Conservation (phyloP, 2,329 filamentous ascomycete genomes). For the Beauveria varroae region DNA sequence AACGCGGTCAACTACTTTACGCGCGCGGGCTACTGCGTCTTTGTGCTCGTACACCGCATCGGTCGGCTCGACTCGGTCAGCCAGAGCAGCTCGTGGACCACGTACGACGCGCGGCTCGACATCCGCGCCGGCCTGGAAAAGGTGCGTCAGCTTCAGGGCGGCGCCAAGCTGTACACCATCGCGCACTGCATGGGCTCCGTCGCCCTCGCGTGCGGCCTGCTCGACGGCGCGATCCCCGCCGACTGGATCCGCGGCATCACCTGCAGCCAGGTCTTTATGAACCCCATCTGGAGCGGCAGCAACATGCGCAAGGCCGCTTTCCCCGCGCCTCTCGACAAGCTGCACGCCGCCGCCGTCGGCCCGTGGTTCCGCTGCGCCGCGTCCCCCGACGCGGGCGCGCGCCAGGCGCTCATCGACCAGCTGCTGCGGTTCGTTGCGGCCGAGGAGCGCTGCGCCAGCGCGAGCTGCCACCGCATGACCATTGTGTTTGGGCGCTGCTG, state of each 20-base stretch:
- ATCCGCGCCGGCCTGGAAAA: slow-evolving; percentile 46
- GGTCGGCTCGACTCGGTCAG: slow-evolving; percentile 43
- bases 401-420: slow-evolving; percentile 33
- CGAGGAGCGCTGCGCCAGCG: slow-evolving; percentile 51
- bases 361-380: background rate
- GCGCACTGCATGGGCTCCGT: slow-evolving; percentile 59
- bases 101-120: slow-evolving; percentile 52
- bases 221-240: slow-evolving; percentile 52
- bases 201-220: slow-evolving; percentile 48
- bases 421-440: slow-evolving; percentile 49
- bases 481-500: slow-evolving; percentile 55
- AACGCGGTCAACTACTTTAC: slow-evolving; percentile 59
- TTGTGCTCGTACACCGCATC: slow-evolving; percentile 50
- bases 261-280: slow-evolving; percentile 56
- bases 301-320: slow-evolving; percentile 56
- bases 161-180: slow-evolving; percentile 44
- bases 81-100: slow-evolving; percentile 41
- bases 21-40: slow-evolving; percentile 52
- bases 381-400: background rate
- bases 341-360: background rate
- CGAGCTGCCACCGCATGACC: slow-evolving; percentile 52
- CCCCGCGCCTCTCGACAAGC: slow-evolving; percentile 33
- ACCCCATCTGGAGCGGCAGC: slow-evolving; percentile 48
- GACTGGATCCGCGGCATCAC: slow-evolving; percentile 51
- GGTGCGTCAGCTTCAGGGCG: slow-evolving; percentile 36